Evolutionary conservation across 371 early-diverging fungal genomes (phyloP).

Genomic region (Massospora cicadina): DNA sequence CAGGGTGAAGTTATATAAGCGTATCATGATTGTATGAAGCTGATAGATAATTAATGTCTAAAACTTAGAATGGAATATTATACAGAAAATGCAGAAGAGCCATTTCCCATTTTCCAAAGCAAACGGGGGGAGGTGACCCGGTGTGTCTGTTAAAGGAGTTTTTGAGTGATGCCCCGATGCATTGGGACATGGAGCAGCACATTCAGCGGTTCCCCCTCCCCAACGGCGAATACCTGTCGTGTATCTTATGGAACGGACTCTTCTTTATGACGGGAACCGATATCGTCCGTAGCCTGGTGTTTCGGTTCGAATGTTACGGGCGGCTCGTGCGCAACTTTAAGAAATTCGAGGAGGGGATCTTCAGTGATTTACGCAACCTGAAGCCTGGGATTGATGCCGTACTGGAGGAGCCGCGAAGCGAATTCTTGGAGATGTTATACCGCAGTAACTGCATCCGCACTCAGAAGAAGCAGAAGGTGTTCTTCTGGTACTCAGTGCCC

Average conservation of each 20-base stretch:
- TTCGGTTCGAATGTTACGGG: constrained; percentile 84
- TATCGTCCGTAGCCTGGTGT: constrained; percentile 89
- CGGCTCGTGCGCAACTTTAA: constrained; percentile 80
- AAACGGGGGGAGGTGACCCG: neutral
- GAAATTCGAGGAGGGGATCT: constrained; percentile 99
- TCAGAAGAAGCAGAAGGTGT: constrained; percentile 99
- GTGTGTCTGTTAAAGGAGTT: constrained; percentile 24
- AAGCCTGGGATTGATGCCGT: constrained; percentile 96
- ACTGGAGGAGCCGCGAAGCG: constrained; percentile 90
- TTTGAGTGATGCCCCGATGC: constrained; percentile 32
- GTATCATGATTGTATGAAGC: neutral
- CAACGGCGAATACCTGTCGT: constrained; percentile 73
- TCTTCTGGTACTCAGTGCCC: constrained; percentile 96
- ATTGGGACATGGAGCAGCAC: constrained; percentile 32
- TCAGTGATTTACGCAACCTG: constrained; percentile 91
- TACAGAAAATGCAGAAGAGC: neutral
- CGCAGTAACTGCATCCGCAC: constrained; percentile 97
- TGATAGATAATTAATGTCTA: neutral
- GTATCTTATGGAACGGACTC: constrained; percentile 74
- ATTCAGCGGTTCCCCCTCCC: constrained; percentile 56
- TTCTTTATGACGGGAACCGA: constrained; percentile 97
- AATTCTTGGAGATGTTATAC: constrained; percentile 94
- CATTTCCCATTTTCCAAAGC: neutral
- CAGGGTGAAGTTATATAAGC: neutral
- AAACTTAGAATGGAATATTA: neutral